phyloP scores from a whole-genome alignment of 345 rosid species.

The Cochlearia excelsa region DNA sequence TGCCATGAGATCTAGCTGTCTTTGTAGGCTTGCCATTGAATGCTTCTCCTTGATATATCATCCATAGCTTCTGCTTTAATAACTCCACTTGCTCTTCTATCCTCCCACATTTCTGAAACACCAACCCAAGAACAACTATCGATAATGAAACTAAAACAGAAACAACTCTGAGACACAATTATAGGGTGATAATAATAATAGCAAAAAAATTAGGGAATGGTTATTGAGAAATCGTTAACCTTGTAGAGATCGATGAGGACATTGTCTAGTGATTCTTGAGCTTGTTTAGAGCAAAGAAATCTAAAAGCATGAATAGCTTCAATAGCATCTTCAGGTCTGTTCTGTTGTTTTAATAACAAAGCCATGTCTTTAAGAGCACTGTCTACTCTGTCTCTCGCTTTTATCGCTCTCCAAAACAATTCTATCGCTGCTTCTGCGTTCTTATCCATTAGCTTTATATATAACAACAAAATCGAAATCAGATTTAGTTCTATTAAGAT shows the following conservation, averaged over 20 bases:
- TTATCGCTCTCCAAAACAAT: slow-evolving; percentile 83
- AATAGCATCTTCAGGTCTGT: slow-evolving; percentile 76
- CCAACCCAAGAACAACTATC: no score
- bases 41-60: slow-evolving; percentile 77
- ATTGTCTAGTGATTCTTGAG: slow-evolving; percentile 91
- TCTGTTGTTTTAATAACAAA: slow-evolving; percentile 71
- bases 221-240: slow-evolving; percentile 37
- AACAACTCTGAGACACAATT: neutral
- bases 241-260: slow-evolving; percentile 91
- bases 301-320: slow-evolving; percentile 75
- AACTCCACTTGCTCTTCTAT: slow-evolving; percentile 77
- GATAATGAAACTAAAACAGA: neutral
- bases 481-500: no score
- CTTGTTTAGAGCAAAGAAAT: slow-evolving; percentile 69
- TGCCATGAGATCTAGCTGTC: slow-evolving; percentile 94
- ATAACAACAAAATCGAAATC: no score
- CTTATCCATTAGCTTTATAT: slow-evolving; percentile 52
- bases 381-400: slow-evolving; percentile 77
- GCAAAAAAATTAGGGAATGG: no score
- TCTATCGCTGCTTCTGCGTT: slow-evolving; percentile 70
- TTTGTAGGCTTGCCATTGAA: slow-evolving; percentile 88
- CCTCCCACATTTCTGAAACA: slow-evolving; percentile 79
- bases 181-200: no score
- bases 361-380: slow-evolving; percentile 98
- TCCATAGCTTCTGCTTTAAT: slow-evolving; percentile 64